A percentile compares a stretch with the other conserved stretches of the same genome.
Evolutionary conservation across 2,329 filamentous ascomycete species (phyloP).

Genomic region (Neoarthrinium moseri): DNA sequence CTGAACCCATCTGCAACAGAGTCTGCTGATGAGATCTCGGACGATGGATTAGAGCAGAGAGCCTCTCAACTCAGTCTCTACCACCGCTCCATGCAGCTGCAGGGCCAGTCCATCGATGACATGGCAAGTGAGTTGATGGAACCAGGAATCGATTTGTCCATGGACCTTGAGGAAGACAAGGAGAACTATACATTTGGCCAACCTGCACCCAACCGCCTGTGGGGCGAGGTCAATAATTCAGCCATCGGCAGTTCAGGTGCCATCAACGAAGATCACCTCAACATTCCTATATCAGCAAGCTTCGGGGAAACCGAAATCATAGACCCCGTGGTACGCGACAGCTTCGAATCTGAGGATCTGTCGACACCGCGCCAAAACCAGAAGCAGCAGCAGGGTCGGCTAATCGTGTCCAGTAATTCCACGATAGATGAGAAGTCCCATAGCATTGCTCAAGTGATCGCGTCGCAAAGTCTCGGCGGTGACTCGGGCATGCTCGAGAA

Average conservation of each 20-base stretch:
- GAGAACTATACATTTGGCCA: constrained; percentile 72
- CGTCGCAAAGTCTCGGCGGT: constrained; percentile 55
- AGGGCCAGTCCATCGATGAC: constrained; percentile 28
- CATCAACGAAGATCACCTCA: constrained; percentile 46
- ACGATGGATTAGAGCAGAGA: constrained; percentile 56
- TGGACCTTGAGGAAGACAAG: constrained; percentile 72
- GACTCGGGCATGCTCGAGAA: constrained; percentile 44
- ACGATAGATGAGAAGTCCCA: constrained; percentile 20
- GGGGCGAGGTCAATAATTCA: constrained; percentile 55
- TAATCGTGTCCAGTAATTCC: constrained; percentile 8
- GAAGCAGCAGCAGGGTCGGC: constrained; percentile 17
- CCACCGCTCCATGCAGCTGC: constrained; percentile 37
- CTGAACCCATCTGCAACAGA: constrained; percentile 46
- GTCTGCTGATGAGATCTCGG: constrained; percentile 60
- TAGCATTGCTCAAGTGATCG: constrained; percentile 26
- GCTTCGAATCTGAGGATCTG: constrained; percentile 44
- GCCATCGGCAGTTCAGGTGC: constrained; percentile 53
- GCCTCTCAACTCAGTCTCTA: constrained; percentile 65
- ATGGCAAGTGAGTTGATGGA: constrained; percentile 25
- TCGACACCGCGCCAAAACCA: constrained; percentile 30
- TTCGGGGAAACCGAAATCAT: constrained; percentile 34
- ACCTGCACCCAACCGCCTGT: constrained; percentile 41
- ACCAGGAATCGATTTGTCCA: constrained; percentile 33
- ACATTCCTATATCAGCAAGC: constrained; percentile 40
- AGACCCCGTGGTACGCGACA: constrained; percentile 42